phyloP scores from a whole-genome alignment of 768 basidiomycete genomes.

The Hysterangium stoloniferum region DNA sequence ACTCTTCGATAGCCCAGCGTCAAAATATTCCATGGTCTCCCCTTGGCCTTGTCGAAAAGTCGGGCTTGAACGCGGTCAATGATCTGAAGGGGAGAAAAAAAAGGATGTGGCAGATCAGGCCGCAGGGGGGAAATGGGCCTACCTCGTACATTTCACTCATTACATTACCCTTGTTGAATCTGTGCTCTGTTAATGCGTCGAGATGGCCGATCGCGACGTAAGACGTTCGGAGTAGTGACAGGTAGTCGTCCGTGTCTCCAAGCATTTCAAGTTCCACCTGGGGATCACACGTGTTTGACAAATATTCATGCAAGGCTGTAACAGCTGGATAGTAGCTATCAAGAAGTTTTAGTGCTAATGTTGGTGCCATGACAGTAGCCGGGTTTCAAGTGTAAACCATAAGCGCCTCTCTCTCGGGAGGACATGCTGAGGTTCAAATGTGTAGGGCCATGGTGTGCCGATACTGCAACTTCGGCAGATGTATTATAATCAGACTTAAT shows the following conservation, averaged over 20 bases:
- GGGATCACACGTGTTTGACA: not conserved
- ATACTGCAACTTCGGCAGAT: too few relatives aligned
- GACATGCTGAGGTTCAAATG: too few relatives aligned
- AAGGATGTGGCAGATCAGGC: not conserved
- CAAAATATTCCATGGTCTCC: conserved; percentile 49
- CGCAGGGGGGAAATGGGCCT: not conserved
- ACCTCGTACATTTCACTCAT: conserved; percentile 10
- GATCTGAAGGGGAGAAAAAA: conserved; percentile 31
- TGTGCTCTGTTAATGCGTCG: conserved; percentile 1
- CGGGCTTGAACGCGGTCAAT: conserved; percentile 54
- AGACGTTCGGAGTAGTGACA: not conserved
- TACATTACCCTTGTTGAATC: not conserved
- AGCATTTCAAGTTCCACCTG: not conserved
- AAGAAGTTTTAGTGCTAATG: not conserved
- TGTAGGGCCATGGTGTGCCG: too few relatives aligned
- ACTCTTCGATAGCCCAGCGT: conserved; percentile 60
- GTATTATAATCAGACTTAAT: too few relatives aligned
- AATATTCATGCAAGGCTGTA: not conserved
- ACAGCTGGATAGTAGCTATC: conserved; percentile 3
- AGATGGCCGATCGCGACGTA: conserved; percentile 4
- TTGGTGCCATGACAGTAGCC: not conserved
- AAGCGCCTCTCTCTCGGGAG: too few relatives aligned
- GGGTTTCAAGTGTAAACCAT: too few relatives aligned
- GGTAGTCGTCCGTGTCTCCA: not conserved
- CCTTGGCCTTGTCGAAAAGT: conserved; percentile 35